Percentiles rank a stretch among this genome's conserved stretches.
These are phyloP conservation scores for Leccinum obscurum DNA, from an alignment of 768 basidiomycete genomes.

Conservation along the genomic window DNA sequence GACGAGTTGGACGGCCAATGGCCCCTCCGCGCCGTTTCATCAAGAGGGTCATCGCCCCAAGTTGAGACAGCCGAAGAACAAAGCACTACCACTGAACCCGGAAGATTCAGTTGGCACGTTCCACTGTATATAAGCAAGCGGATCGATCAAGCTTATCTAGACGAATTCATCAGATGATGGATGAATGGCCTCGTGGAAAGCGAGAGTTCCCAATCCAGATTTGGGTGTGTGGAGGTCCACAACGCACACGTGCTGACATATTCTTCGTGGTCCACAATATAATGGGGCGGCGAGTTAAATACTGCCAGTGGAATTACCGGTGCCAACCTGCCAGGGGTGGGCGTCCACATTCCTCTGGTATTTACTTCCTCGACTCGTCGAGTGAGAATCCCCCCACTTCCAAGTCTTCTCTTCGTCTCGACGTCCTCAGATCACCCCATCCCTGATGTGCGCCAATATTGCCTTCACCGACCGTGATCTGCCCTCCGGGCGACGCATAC, in stretches of 20 bases:
- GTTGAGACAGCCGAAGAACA: background rate
- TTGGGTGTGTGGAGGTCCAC: conserved; percentile 19
- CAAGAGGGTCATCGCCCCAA: too few species aligned
- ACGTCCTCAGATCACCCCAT: background rate
- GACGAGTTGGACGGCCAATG: too few species aligned
- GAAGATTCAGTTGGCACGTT: conserved; percentile 18
- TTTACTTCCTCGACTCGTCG: conserved; percentile 7
- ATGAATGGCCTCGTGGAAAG: conserved; percentile 20
- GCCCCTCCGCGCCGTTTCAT: too few species aligned
- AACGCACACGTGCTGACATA: conserved; percentile 19
- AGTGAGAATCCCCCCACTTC: conserved; percentile 1
- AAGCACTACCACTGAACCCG: conserved; percentile 6
- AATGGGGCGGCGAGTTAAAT: background rate
- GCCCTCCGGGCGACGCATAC: conserved; percentile 6
- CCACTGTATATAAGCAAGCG: conserved; percentile 2
- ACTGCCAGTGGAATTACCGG: conserved; percentile 5
- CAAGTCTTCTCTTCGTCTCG: background rate
- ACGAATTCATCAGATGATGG: background rate
- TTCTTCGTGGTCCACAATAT: conserved; percentile 5
- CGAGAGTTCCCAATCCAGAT: conserved; percentile 16
- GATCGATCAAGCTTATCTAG: conserved; percentile 10
- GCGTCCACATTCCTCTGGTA: conserved; percentile 3
- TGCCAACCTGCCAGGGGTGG: background rate
- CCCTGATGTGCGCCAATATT: conserved; percentile 15
- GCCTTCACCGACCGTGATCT: conserved; percentile 2